Evolutionary conservation across 352 stramenopile species (phyloP).

Genomic region (Phytophthora ohioensis): DNA sequence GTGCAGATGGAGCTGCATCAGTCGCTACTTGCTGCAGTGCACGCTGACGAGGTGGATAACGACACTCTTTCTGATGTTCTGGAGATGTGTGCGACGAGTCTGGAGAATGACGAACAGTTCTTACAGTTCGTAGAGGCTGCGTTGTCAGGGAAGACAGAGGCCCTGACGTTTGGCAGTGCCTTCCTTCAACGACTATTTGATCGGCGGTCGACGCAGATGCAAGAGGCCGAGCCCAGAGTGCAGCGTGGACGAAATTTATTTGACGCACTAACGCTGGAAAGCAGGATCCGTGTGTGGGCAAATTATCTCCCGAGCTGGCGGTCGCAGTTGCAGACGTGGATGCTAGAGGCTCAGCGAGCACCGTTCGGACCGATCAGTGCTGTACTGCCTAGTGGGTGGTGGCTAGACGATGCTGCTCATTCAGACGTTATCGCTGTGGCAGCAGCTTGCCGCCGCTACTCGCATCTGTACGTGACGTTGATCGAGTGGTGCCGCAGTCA

Average conservation of each 20-base stretch:
- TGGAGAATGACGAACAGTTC: slow-evolving; percentile 42
- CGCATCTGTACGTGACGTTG: slow-evolving; percentile 51
- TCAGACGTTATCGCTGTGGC: background rate
- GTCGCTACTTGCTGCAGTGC: slow-evolving; percentile 33
- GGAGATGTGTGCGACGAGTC: slow-evolving; percentile 36
- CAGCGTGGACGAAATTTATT: slow-evolving; percentile 28
- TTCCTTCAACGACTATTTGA: slow-evolving; percentile 44
- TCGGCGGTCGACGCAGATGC: slow-evolving; percentile 4
- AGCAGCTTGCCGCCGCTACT: slow-evolving; percentile 38
- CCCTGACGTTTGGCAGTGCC: slow-evolving; percentile 21
- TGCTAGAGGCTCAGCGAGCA: slow-evolving; percentile 42
- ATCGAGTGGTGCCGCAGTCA: slow-evolving; percentile 47
- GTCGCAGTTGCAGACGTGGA: slow-evolving; percentile 49
- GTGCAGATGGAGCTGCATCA: slow-evolving; percentile 43
- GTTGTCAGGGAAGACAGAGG: slow-evolving; percentile 30
- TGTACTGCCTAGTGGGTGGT: slow-evolving; percentile 22
- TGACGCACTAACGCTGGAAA: slow-evolving; percentile 35
- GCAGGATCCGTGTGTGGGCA: slow-evolving; percentile 45
- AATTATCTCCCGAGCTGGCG: slow-evolving; percentile 55
- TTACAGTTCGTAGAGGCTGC: slow-evolving; percentile 39
- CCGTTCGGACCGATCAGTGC: slow-evolving; percentile 42
- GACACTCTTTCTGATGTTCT: slow-evolving; percentile 29
- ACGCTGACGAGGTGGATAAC: slow-evolving; percentile 15
- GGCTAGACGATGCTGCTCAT: background rate
- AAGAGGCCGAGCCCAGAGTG: slow-evolving; percentile 1